These are phyloP conservation scores for Auriscalpium vulgare DNA, from an alignment of 768 basidiomycete species.

Conservation along the genomic window DNA sequence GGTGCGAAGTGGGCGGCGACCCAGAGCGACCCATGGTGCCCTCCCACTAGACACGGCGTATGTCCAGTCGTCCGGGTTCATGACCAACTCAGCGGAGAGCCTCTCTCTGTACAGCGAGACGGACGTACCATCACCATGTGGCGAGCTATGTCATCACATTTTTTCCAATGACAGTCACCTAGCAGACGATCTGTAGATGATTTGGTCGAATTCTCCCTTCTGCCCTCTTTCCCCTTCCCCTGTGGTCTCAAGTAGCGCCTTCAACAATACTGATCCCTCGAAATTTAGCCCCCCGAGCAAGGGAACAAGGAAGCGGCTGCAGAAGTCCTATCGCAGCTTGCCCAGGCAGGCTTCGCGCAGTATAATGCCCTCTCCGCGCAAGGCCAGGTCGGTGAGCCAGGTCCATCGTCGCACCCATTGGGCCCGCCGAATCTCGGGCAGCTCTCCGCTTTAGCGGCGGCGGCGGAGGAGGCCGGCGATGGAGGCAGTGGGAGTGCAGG, in stretches of 20 bases:
- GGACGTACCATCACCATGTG: not conserved
- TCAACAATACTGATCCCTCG: no score
- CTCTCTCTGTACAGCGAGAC: no score
- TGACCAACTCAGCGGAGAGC: no score
- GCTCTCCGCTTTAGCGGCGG: slow-evolving; percentile 33
- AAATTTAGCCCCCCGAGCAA: slow-evolving; percentile 6
- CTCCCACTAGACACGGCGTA: not conserved
- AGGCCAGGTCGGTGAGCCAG: slow-evolving; percentile 49
- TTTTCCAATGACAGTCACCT: not conserved
- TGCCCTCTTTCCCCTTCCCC: no score
- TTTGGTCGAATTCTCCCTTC: no score
- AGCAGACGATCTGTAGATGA: not conserved
- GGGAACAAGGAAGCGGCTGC: slow-evolving; percentile 23
- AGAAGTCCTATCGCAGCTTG: slow-evolving; percentile 25
- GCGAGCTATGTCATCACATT: not conserved
- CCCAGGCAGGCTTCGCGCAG: slow-evolving; percentile 8
- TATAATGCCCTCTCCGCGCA: slow-evolving; percentile 1
- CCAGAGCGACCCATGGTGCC: not conserved
- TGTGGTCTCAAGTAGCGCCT: no score
- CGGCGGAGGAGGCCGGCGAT: slow-evolving; percentile 4
- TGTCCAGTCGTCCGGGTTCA: not conserved
- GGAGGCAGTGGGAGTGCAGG: not conserved
- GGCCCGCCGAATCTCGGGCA: slow-evolving; percentile 61
- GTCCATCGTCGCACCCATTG: slow-evolving; percentile 65
- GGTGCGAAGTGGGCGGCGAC: slow-evolving; percentile 4